Base-by-base conservation (phyloP, 169 alveolate species). In the Cryptosporidium viatorum region DNA sequence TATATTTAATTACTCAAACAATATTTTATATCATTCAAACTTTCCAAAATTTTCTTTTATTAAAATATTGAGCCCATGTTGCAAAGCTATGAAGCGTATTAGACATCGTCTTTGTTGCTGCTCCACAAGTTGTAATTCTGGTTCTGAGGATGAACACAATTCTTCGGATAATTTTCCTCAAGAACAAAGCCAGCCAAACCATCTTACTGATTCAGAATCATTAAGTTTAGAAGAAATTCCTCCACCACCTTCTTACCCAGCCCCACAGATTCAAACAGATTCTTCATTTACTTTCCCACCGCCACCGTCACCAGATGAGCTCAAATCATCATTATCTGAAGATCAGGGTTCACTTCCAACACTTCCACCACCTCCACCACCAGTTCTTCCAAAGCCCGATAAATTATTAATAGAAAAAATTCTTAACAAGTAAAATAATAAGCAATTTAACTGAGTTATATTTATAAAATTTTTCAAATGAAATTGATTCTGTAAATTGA, bases 291-390 rank as follows among this genome's bases (percentile, higher is more conserved):
- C 67, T 23, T 55, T 55, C 29, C 39, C 67, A 1, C 5, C 18
- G 12, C 67, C 37, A n/a, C 35, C 67, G 2, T 10, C 14, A 55
- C 67, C 0, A n/a, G 37, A 21, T 3, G 67, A n/a, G 4, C 3
- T 23, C 0, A 5, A 2, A 1, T 55, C 37, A 7, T 1, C 51
- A 9, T 39, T 8, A 1, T 16, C 48, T 23, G 16, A 7, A 65
- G 23, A 55, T 26, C 5, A 1, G 0, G 48, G 0, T 12, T n/a
- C 50, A 16, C 8, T 14, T 33, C 71, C 71, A 65, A 0, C 21
- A 65, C 71, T 37, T 12, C 50, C 71, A 31, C 50, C 71, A n/a
- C 71, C 71, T 3, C 71, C 71, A 33, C 71, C 71, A 65, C 71
- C 71, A 0, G 33, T n/a, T 18, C 51, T 1, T 33, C 33, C 71